Conservation (phyloP, 2,329 filamentous ascomycete species). For the Aquanectria penicillioides region DNA sequence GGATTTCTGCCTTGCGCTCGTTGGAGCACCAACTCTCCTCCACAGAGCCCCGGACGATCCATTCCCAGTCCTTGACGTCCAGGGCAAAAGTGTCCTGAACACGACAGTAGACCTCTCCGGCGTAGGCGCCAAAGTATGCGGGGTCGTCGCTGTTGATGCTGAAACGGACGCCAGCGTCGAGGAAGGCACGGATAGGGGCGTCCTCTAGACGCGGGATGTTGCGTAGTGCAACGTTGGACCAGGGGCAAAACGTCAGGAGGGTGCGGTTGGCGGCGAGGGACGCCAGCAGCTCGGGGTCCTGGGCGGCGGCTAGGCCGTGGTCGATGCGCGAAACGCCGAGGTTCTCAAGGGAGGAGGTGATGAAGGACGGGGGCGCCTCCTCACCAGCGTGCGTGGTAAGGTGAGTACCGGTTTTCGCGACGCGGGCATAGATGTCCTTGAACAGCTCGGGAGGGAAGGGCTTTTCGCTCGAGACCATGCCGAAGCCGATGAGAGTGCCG, state of each 20-base stretch:
- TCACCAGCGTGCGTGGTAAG: slow-evolving; percentile 82
- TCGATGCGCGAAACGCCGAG: slow-evolving; percentile 76
- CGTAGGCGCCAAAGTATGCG: slow-evolving; percentile 80
- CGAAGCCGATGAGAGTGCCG: slow-evolving; percentile 69
- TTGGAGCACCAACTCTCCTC: slow-evolving; percentile 76
- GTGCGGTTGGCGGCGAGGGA: slow-evolving; percentile 66
- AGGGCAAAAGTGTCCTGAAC: slow-evolving; percentile 78
- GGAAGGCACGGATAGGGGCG: slow-evolving; percentile 68
- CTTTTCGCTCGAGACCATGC: slow-evolving; percentile 73
- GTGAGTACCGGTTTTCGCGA: slow-evolving; percentile 60
- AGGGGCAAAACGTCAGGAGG: slow-evolving; percentile 76
- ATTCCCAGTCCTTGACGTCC: slow-evolving; percentile 71
- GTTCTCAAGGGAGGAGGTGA: slow-evolving; percentile 69
- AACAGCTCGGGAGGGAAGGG: slow-evolving; percentile 69
- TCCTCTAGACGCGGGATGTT: slow-evolving; percentile 40
- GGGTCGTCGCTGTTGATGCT: slow-evolving; percentile 81
- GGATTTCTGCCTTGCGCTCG: slow-evolving; percentile 68
- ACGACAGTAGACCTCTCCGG: slow-evolving; percentile 77
- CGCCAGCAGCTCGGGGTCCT: slow-evolving; percentile 67
- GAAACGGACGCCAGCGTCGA: slow-evolving; percentile 72
- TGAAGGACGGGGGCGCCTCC: slow-evolving; percentile 75
- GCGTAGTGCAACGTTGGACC: slow-evolving; percentile 70
- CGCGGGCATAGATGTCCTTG: slow-evolving; percentile 63
- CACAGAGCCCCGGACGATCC: slow-evolving; percentile 70
- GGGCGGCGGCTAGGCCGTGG: slow-evolving; percentile 74